Evolutionary conservation across 352 stramenopile genomes (phyloP).

Genomic region (Pseudoperonospora humuli): DNA sequence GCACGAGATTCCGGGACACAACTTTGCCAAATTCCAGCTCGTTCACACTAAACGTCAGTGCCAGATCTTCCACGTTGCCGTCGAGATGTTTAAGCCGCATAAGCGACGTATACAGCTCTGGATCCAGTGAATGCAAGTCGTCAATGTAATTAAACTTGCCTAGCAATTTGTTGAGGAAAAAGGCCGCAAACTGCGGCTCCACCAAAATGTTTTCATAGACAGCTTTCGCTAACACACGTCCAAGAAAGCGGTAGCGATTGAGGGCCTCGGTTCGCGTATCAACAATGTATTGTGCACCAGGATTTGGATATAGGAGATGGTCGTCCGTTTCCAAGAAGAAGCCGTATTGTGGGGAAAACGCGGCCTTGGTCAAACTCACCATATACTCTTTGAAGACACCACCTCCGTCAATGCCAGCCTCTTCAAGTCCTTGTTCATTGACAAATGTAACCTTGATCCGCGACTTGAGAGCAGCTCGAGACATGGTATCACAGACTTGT

Average conservation of each 20-base stretch:
- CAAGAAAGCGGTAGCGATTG: constrained; percentile 93
- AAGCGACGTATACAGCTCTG: constrained; percentile 92
- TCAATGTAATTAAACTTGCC: constrained; percentile 84
- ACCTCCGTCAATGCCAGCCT: constrained; percentile 95
- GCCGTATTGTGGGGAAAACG: constrained; percentile 79
- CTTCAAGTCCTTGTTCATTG: constrained; percentile 90
- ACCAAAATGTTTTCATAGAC: constrained; percentile 95
- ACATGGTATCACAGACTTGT: constrained; percentile 37
- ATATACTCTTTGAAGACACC: constrained; percentile 98
- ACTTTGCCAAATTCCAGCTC: constrained; percentile 69
- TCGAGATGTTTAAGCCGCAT: constrained; percentile 94
- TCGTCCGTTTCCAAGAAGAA: constrained; percentile 83
- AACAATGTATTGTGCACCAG: constrained; percentile 66
- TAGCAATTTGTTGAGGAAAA: constrained; percentile 96
- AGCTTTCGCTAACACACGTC: constrained; percentile 92
- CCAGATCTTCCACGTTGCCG: constrained; percentile 85
- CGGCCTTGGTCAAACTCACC: constrained; percentile 82
- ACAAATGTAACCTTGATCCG: constrained; percentile 89
- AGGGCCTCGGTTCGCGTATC: constrained; percentile 68
- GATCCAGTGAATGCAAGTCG: constrained; percentile 91
- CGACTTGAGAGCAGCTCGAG: constrained; percentile 72
- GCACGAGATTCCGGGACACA: constrained; percentile 69
- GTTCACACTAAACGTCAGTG: constrained; percentile 92
- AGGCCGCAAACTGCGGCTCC: constrained; percentile 93
- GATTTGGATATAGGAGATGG: constrained; percentile 93